Evolutionary conservation across 2,329 filamentous ascomycete genomes (phyloP).

Genomic region (Penicillium concentricum): DNA sequence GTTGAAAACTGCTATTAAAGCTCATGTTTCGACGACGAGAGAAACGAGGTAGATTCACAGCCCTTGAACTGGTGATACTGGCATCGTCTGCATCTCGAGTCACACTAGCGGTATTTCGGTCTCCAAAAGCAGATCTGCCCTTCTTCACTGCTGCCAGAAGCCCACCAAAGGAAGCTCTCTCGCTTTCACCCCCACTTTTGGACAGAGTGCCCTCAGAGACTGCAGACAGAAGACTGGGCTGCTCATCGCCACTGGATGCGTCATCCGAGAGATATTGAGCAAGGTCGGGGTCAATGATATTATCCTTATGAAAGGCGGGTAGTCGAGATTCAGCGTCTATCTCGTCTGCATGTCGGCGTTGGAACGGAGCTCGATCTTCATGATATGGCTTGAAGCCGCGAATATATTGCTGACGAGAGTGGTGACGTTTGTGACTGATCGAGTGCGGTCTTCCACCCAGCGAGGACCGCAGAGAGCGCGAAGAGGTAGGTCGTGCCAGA

Average conservation of each 20-base stretch:
- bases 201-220: slow-evolving; percentile 65
- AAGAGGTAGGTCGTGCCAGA: slow-evolving; percentile 87
- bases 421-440: slow-evolving; percentile 77
- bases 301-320: slow-evolving; percentile 96
- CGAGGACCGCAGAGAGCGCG: slow-evolving; percentile 78
- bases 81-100: slow-evolving; percentile 65
- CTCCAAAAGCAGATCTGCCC: slow-evolving; percentile 67
- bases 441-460: slow-evolving; percentile 71
- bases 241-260: slow-evolving; percentile 88
- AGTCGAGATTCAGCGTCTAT: slow-evolving; percentile 64
- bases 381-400: slow-evolving; percentile 69
- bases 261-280: slow-evolving; percentile 94
- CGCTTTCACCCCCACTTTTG: slow-evolving; percentile 66
- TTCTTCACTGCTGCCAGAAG: slow-evolving; percentile 73
- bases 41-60: slow-evolving; percentile 61
- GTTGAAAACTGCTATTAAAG: slow-evolving; percentile 71
- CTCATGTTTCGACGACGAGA: slow-evolving; percentile 78
- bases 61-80: slow-evolving; percentile 63
- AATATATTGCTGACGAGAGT: slow-evolving; percentile 82
- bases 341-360: slow-evolving; percentile 69
- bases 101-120: slow-evolving; percentile 71
- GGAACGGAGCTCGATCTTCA: slow-evolving; percentile 86
- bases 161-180: slow-evolving; percentile 70
- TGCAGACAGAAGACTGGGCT: slow-evolving; percentile 77
- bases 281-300: slow-evolving; percentile 95